Conservation (phyloP, 345 rosid genomes). For the Rhizophora apiculata region DNA sequence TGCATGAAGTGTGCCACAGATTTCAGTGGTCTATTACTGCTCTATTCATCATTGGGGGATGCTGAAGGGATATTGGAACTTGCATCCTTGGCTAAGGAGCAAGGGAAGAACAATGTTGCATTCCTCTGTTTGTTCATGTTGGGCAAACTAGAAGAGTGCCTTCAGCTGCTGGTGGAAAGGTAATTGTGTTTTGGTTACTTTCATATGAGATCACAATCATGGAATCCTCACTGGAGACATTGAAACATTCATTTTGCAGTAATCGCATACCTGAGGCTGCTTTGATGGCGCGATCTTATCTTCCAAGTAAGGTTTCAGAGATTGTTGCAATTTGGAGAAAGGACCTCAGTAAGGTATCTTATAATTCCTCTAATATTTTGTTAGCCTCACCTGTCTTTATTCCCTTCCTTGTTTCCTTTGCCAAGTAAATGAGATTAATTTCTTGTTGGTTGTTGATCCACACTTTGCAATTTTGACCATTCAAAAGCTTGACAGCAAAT, state of each 20-base stretch:
- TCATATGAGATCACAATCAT: conserved; percentile 10
- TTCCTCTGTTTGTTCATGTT: conserved; percentile 87
- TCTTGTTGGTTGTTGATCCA: neutral
- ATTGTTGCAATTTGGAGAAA: conserved; percentile 96
- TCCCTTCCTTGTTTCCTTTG: neutral
- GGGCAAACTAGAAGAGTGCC: conserved; percentile 95
- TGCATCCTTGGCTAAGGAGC: conserved; percentile 82
- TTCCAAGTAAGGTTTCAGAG: conserved; percentile 98
- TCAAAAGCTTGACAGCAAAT: neutral
- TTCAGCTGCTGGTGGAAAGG: conserved; percentile 92
- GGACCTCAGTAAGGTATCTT: conserved; percentile 77
- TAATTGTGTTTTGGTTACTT: conserved; percentile 26
- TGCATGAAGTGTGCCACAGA: conserved; percentile 91
- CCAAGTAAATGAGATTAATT: neutral
- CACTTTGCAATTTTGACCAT: neutral
- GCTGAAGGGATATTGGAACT: conserved; percentile 86
- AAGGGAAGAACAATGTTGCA: conserved; percentile 97
- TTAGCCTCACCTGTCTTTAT: neutral
- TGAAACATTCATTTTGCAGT: conserved; percentile 44
- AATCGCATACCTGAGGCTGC: conserved; percentile 99
- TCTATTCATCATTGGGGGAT: conserved; percentile 95
- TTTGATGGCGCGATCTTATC: conserved; percentile 95
- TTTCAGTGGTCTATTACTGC: conserved; percentile 92
- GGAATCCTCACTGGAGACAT: conserved; percentile 11
- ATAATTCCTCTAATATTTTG: conserved; percentile 2